phyloP scores from a whole-genome alignment of 495 filamentous ascomycete species.

The Parathielavia hyrcaniae region DNA sequence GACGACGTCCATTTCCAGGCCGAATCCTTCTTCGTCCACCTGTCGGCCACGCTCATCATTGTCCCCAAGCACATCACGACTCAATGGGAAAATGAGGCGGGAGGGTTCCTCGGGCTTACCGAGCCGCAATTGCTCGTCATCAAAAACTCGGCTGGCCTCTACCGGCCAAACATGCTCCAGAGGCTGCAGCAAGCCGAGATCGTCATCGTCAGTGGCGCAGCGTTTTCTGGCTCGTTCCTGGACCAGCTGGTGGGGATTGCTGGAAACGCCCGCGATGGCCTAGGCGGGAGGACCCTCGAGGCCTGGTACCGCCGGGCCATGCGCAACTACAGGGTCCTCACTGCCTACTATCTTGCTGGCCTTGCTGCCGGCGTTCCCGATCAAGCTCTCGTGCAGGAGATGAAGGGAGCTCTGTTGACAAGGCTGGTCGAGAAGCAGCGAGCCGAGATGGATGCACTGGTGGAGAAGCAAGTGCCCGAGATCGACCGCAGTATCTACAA shows the following conservation, averaged over 20 bases:
- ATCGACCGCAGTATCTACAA: conserved; percentile 12
- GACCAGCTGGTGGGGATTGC: conserved; percentile 7
- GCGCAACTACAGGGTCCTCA: conserved; percentile 14
- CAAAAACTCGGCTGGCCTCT: conserved; percentile 23
- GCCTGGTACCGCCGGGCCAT: conserved; percentile 18
- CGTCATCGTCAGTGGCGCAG: conserved; percentile 44
- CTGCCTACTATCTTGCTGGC: conserved; percentile 11
- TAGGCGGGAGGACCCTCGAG: conserved; percentile 22
- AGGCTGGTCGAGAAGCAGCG: conserved; percentile 2
- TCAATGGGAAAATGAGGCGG: conserved; percentile 63
- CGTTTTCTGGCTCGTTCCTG: conserved; percentile 2
- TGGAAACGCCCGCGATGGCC: conserved; percentile 17
- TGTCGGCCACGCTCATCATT: conserved; percentile 64
- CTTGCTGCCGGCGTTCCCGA: neutral
- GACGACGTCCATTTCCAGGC: neutral
- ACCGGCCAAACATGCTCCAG: conserved; percentile 27
- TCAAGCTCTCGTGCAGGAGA: neutral
- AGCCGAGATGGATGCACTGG: neutral
- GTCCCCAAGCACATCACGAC: conserved; percentile 55
- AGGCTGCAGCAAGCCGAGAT: conserved; percentile 49
- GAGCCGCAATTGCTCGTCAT: conserved; percentile 43
- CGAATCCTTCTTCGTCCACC: conserved; percentile 38
- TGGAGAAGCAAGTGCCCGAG: conserved; percentile 7
- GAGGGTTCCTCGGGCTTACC: conserved; percentile 45
- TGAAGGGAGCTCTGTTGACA: neutral